Percentiles rank a stretch among this genome's conserved stretches.
phyloP scores from a whole-genome alignment of 78 protist species.

The Dictyostelium discoideum region dicty_2.7 NC_007090.3:3282501-3283000 shows the following conservation, averaged over 20 bases:
- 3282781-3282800: neutral
- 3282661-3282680: neutral
- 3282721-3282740: neutral
- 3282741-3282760: neutral
- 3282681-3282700: neutral
- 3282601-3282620: neutral
- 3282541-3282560: neutral
- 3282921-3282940: no score
- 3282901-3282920: no score
- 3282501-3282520: neutral
- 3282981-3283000: no score
- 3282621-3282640: neutral
- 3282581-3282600: constrained; percentile 31
- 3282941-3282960: no score
- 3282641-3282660: constrained; percentile 28
- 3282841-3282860: neutral
- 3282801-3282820: neutral
- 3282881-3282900: no score
- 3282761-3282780: constrained; percentile 30
- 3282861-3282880: neutral
- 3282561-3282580: neutral
- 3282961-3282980: no score
- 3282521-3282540: neutral
- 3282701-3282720: constrained; percentile 22
- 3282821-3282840: neutral